Percentiles rank a stretch among this genome's conserved stretches.
phyloP scores from a whole-genome alignment of 75 land plant species.

The Larix kaempferi region DNA sequence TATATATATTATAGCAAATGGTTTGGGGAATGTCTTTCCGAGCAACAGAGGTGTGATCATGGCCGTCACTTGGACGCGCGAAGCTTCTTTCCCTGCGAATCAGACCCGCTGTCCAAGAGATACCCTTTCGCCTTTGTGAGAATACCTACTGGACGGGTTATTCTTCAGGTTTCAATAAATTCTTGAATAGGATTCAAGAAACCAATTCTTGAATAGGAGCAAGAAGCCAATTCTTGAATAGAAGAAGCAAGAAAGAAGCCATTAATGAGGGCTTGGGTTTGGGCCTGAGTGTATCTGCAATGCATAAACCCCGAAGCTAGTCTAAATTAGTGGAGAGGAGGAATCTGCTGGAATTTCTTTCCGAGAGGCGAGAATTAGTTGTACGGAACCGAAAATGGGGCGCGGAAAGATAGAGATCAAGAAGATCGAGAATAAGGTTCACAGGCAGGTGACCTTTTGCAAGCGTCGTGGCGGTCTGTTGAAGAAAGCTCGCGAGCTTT shows the following conservation, averaged over 20 bases:
- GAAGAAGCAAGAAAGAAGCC: too few species aligned
- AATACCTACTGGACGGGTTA: neutral
- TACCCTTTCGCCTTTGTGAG: neutral
- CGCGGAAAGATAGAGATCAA: constrained; percentile 2
- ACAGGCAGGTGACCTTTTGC: constrained; percentile 9
- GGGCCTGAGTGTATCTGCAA: neutral
- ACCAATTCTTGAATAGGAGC: too few species aligned
- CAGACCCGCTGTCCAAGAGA: too few species aligned
- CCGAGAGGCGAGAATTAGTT: neutral
- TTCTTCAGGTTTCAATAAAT: too few species aligned
- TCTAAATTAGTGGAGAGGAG: neutral
- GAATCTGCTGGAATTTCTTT: neutral
- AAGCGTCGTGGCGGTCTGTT: constrained; percentile 7
- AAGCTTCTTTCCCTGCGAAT: neutral
- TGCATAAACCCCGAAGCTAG: neutral
- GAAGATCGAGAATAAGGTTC: neutral
- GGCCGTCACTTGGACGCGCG: neutral
- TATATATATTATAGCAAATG: neutral
- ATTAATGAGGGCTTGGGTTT: too few species aligned
- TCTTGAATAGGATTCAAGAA: too few species aligned
- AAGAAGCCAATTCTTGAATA: too few species aligned
- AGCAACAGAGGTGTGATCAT: neutral
- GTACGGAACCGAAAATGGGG: neutral
- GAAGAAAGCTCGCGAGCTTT: neutral
- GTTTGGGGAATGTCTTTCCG: neutral